Evolutionary conservation across 2,329 filamentous ascomycete genomes (phyloP), one percentile per base, ranked within the genome.

Genomic region (Colletotrichum liriopes): DNA sequence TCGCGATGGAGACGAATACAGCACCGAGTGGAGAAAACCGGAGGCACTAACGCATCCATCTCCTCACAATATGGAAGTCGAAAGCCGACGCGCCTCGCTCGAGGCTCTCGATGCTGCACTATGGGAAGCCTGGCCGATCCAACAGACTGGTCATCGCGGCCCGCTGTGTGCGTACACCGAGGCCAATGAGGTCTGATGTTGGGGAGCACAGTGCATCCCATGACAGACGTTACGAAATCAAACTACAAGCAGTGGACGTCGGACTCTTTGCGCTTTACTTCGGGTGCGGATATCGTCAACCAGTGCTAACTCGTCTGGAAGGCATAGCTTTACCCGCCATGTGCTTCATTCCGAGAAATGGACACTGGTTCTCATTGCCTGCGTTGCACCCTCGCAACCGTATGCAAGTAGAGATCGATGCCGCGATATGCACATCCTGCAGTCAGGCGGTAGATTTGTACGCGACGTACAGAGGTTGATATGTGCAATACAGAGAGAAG

Each of bases 1-100:
- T 63, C 58, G 39, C 49, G 26, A 67, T 67, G 56, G 35, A 61
- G 47, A 67, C 60, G 49, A 63, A 68, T 49, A 37, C 35, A 56
- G 58, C 65, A 63, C 16, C 26, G 11, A 20, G 65, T 68, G 65
- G 58, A 32, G 65, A 55, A 16, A 11, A 47, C 29, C 37, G 9
- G 49, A 55, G 32, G 29, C 49, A 56, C 41, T 39, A 47, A 68
- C 51, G 65, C 49, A 63, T 20, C n/a, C 47, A 18, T 63, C 39
- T 62, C 49, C 58, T 63, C 55, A 63, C 5, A 56, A 23, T 7
- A n/a, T 29, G 39, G 47, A 49, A 37, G 16, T 37, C n/a, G 26
- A 18, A 47, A 14, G 18, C 60, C 43, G 43, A 43, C 32, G 23
- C 26, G 14, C 11, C 65, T 67, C 55, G 55, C 65, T 51, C 49